Conservation (phyloP, 1,284 basidiomycete species). For the Boletellus sp. region DNA sequence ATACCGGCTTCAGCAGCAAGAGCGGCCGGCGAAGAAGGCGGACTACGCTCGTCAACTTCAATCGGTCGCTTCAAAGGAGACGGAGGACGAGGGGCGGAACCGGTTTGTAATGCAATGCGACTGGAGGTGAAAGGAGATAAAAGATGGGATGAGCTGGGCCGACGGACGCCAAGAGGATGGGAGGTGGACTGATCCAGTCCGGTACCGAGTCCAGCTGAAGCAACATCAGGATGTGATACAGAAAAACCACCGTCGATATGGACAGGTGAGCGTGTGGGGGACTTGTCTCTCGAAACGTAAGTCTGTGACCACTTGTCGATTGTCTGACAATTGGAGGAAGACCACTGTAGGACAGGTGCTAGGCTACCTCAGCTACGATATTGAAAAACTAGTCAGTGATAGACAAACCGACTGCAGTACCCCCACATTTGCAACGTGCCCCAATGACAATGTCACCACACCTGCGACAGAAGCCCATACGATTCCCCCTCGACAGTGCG, state of each 20-base stretch:
- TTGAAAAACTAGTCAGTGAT: conserved; percentile 4
- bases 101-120: conserved; percentile 57
- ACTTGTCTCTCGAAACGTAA: conserved; percentile 56
- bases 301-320: conserved; percentile 76
- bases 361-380: conserved; percentile 16
- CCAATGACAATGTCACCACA: conserved; percentile 76
- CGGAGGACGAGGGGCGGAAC: conserved; percentile 49
- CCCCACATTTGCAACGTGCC: conserved; percentile 72
- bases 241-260: conserved; percentile 18
- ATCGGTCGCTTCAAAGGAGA: conserved; percentile 54
- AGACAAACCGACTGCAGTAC: conserved; percentile 66
- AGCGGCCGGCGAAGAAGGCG: conserved; percentile 36
- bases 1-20: conserved; percentile 47
- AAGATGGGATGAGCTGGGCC: conserved; percentile 38
- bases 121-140: conserved; percentile 37
- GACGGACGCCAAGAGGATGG: conserved; percentile 38
- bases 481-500: neutral
- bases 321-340: conserved; percentile 38
- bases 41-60: conserved; percentile 16
- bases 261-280: conserved; percentile 32
- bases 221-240: conserved; percentile 14
- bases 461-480: conserved; percentile 76
- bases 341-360: conserved; percentile 72
- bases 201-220: conserved; percentile 5
- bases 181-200: conserved; percentile 13